phyloP scores from a whole-genome alignment of 139 green algal genomes.

The Eudorina sp. region DNA sequence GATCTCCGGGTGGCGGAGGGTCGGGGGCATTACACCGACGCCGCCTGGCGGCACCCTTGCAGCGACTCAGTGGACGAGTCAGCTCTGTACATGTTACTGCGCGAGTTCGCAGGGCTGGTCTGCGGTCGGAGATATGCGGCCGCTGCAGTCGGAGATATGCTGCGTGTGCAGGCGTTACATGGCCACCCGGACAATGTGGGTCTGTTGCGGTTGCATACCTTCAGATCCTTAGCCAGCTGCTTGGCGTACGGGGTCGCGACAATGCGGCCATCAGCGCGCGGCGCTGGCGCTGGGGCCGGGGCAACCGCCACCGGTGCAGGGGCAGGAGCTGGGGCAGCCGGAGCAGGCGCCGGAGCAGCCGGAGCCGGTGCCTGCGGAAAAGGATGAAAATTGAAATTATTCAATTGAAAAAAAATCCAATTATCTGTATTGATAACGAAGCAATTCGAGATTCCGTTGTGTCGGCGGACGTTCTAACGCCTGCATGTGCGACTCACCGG shows the following conservation, averaged over 20 bases:
- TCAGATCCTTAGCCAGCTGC: conserved; percentile 96
- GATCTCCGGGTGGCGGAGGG: too few relatives aligned
- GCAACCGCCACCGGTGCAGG: conserved; percentile 67
- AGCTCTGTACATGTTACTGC: too few relatives aligned
- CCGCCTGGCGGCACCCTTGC: too few relatives aligned
- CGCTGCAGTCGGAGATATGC: too few relatives aligned
- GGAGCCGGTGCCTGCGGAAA: conserved; percentile 38
- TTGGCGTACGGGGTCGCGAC: conserved; percentile 99
- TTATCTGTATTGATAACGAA: not conserved
- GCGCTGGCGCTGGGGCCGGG: conserved; percentile 55
- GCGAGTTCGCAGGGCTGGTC: too few relatives aligned
- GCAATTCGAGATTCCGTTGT: not conserved
- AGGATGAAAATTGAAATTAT: not conserved
- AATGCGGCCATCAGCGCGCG: conserved; percentile 85
- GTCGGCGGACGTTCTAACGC: not conserved
- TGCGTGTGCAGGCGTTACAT: not conserved
- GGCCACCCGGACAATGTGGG: not conserved
- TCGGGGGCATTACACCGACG: too few relatives aligned
- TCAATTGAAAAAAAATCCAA: not conserved
- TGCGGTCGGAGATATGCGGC: too few relatives aligned
- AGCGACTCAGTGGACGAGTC: too few relatives aligned
- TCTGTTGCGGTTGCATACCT: too few relatives aligned
- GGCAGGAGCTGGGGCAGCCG: conserved; percentile 66
- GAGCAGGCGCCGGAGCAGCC: conserved; percentile 60
- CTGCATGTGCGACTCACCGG: conserved; percentile 1